Conservation (phyloP, 1,284 basidiomycete species). For the Papiliotrema terrestris region DNA sequence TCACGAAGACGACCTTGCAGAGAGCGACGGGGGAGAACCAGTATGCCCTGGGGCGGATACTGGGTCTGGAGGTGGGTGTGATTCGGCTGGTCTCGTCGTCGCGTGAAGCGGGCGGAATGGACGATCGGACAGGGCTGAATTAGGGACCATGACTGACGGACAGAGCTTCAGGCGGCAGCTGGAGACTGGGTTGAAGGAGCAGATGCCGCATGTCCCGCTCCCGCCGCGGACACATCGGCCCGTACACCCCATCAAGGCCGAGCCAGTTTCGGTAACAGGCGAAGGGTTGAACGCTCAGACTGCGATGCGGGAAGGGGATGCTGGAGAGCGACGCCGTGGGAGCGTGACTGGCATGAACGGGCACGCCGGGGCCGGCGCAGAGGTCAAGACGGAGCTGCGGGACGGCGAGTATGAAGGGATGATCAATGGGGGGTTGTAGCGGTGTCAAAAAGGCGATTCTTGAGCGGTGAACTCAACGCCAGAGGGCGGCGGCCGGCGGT, state of each 20-base stretch:
- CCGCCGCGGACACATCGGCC: conserved; percentile 36
- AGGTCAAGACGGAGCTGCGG: too few species aligned
- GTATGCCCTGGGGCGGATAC: conserved; percentile 38
- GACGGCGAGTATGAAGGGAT: too few species aligned
- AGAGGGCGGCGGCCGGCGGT: too few species aligned
- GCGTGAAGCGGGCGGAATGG: not conserved
- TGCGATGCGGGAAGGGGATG: too few species aligned
- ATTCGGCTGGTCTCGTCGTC: not conserved
- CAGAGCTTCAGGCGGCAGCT: conserved; percentile 42
- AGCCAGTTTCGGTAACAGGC: too few species aligned
- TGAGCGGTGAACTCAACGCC: too few species aligned
- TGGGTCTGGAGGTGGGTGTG: conserved; percentile 40
- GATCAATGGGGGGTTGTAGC: too few species aligned
- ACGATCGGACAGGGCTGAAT: not conserved
- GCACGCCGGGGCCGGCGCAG: too few species aligned
- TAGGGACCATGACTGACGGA: not conserved
- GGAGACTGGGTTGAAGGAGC: conserved; percentile 20
- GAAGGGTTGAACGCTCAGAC: too few species aligned
- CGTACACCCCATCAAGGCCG: not conserved
- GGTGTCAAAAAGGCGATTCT: too few species aligned
- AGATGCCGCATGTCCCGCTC: conserved; percentile 37
- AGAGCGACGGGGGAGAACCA: conserved; percentile 45
- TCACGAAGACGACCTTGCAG: conserved; percentile 33
- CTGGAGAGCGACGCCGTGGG: too few species aligned
- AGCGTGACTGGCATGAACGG: too few species aligned